phyloP scores from a whole-genome alignment of 352 stramenopile genomes.

The Phytopythium helicoides region DNA sequence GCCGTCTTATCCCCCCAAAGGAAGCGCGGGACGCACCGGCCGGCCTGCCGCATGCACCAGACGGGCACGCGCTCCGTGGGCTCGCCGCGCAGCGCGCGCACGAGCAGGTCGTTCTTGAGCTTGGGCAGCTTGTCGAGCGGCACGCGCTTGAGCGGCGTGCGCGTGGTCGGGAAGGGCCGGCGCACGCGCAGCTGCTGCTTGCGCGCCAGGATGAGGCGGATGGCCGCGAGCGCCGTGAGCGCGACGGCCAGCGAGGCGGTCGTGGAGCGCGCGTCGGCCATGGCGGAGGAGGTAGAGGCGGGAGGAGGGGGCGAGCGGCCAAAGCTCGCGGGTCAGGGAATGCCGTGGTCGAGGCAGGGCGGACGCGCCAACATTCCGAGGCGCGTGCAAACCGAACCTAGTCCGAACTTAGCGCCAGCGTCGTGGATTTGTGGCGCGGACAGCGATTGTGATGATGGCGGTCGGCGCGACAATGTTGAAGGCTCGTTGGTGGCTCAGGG shows the following conservation, averaged over 20 bases:
- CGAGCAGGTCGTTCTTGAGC: constrained; percentile 89
- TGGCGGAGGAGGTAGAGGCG: background rate
- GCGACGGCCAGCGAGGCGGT: constrained; percentile 22
- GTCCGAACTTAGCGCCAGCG: background rate
- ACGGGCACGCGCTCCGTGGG: constrained; percentile 91
- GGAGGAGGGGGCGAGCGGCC: background rate
- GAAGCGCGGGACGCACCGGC: constrained; percentile 31
- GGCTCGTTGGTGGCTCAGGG: too few species aligned
- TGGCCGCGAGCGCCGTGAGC: constrained; percentile 55
- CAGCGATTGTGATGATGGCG: too few species aligned
- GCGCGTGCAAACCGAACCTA: background rate
- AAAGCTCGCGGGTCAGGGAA: background rate
- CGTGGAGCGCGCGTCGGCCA: background rate
- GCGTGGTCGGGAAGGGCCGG: constrained; percentile 57
- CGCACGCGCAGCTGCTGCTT: constrained; percentile 35
- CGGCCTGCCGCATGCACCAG: constrained; percentile 98
- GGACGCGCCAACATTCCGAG: too few species aligned
- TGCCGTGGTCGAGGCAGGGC: too few species aligned
- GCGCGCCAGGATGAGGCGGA: constrained; percentile 56
- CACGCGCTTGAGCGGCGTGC: constrained; percentile 71
- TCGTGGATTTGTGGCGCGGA: too few species aligned
- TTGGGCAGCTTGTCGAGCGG: constrained; percentile 68
- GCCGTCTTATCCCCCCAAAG: background rate
- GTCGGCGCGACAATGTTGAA: too few species aligned
- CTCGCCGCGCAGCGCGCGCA: constrained; percentile 85